Base-by-base conservation (phyloP, 1,139 yeast genomes). In the Suhomyces panamericanus region DNA sequence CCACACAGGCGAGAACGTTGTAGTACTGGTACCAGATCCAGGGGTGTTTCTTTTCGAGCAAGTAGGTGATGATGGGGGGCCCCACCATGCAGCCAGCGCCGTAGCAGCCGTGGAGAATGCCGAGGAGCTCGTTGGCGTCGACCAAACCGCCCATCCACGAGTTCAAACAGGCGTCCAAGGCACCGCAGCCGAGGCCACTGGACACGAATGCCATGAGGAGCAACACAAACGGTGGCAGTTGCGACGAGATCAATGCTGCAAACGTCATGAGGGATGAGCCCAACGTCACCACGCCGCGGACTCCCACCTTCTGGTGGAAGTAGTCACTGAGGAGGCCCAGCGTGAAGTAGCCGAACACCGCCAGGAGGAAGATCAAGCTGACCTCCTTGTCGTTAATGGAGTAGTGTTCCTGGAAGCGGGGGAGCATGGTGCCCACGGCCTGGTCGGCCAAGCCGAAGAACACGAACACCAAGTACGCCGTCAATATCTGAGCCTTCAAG, bases 21-120 rank as follows among this genome's bases (percentile, higher is more conserved):
- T 77, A 80, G 53, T 71, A 77, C 15, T 69, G 63, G 50, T 73
- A 70, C 83, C 83, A 78, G 10, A 47, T 36, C 77, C 78, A 73
- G 1, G 76, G 75, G 56, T 66, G 47, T 49, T 63, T 30, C 33
- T 60, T 58, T 46, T 66, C 68, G 24, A 74, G 54, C 35, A 78
- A 68, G 42, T 63, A 56, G 0, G 84, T 73, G n/a, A 80, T 75
- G 22, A 80, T 50, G 4, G 82, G 77, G 0, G 93, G 90, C 1
- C 87, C 75, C 0, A 81, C 65, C 70, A 84, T 77, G 40, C 87
- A 80, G 0, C 90, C 89, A 6, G 82, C 60, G 0, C 91, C 91
- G 57, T 82, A 85, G 49, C 77, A 73, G 0, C 88, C 86, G 64
- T 85, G 93, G 52, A 84, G 59, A 0, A 81, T 60, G 1, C 91